phyloP scores from a whole-genome alignment of 768 basidiomycete genomes.

The Suillus tomentosus region DNA sequence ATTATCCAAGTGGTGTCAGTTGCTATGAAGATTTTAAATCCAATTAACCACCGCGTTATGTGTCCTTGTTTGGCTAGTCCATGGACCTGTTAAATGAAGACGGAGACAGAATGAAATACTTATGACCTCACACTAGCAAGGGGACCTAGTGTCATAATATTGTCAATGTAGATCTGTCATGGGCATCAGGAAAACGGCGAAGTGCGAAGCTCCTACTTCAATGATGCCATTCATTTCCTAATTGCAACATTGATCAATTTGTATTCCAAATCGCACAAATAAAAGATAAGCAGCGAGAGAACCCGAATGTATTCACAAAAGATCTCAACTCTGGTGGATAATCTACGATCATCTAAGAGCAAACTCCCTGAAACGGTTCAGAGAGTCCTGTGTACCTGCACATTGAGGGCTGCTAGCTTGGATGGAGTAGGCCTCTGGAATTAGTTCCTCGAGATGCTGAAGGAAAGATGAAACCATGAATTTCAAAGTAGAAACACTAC shows the following conservation, averaged over 20 bases:
- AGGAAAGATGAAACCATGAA: background rate
- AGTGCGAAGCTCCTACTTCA: too few relatives aligned
- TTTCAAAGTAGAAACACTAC: background rate
- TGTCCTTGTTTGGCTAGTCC: conserved; percentile 25
- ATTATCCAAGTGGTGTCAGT: conserved; percentile 12
- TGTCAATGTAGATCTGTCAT: too few relatives aligned
- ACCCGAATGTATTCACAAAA: background rate
- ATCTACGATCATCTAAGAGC: conserved; percentile 6
- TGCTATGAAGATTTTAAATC: conserved; percentile 10
- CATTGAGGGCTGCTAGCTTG: conserved; percentile 61
- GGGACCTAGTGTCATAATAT: too few relatives aligned
- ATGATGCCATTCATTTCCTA: background rate
- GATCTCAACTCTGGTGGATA: background rate
- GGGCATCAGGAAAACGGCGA: too few relatives aligned
- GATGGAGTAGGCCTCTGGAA: conserved; percentile 60
- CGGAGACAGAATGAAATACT: too few relatives aligned
- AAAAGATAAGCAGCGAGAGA: background rate
- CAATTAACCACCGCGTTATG: conserved; percentile 29
- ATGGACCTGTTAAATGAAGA: background rate
- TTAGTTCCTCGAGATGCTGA: conserved; percentile 52
- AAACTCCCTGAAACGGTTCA: conserved; percentile 25
- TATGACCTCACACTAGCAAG: too few relatives aligned
- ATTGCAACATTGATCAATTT: background rate
- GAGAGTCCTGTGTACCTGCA: conserved; percentile 37
- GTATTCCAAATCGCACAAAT: background rate